phyloP scores from a whole-genome alignment of 2,329 filamentous ascomycete species.

The Botrytis cinerea region DNA sequence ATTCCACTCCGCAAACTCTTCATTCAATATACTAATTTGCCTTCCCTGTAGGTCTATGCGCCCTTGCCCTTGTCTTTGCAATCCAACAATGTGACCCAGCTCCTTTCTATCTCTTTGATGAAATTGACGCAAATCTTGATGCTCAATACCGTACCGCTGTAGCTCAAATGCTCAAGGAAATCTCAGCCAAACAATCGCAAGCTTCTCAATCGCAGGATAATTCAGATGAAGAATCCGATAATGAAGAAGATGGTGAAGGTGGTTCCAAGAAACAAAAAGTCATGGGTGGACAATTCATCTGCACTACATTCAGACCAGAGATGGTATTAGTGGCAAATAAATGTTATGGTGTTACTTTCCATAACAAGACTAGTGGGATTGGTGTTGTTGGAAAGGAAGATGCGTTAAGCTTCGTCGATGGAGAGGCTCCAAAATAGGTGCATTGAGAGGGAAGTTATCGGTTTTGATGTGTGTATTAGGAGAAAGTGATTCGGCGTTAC shows the following conservation, averaged over 20 bases:
- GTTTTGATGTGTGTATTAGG: background rate
- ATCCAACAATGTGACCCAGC: conserved; percentile 97
- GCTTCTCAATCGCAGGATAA: conserved; percentile 7
- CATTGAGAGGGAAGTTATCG: background rate
- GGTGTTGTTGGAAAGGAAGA: conserved; percentile 86
- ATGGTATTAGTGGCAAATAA: conserved; percentile 95
- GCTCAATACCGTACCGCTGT: conserved; percentile 97
- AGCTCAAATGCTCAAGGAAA: conserved; percentile 80
- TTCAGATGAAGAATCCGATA: conserved; percentile 43
- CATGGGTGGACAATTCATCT: conserved; percentile 81
- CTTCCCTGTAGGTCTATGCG: conserved; percentile 71
- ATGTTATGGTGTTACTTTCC: conserved; percentile 94
- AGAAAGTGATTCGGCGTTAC: background rate
- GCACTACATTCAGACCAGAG: conserved; percentile 96
- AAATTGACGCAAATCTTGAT: conserved; percentile 97
- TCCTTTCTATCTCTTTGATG: conserved; percentile 98
- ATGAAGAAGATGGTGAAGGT: conserved; percentile 42
- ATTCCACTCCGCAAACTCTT: background rate
- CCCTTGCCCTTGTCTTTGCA: conserved; percentile 97
- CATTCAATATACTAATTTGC: conserved; percentile 29
- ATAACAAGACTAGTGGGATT: conserved; percentile 91
- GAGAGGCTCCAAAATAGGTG: conserved; percentile 53
- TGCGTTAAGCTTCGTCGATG: conserved; percentile 91
- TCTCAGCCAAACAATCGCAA: conserved; percentile 56
- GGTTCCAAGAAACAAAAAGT: conserved; percentile 12